A percentile compares a stretch with the other conserved stretches of the same genome.
Evolutionary conservation across 2,329 filamentous ascomycete genomes (phyloP).

Genomic region (Ploettnerulaceae sp.): DNA sequence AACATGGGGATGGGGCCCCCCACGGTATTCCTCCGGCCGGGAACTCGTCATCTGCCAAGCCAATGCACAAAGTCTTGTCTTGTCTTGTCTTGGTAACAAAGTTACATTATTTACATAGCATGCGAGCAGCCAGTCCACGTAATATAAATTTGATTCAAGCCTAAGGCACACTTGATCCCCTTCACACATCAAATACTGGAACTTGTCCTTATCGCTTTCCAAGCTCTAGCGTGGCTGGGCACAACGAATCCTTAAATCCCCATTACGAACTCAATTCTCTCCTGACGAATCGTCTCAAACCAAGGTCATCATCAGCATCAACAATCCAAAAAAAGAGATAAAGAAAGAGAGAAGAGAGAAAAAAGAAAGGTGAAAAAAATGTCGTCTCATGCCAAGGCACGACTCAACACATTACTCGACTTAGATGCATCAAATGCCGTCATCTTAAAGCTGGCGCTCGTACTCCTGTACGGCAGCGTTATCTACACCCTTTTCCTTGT

Average conservation of each 20-base stretch:
- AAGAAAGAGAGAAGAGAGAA: too few relatives aligned
- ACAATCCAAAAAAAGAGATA: background rate
- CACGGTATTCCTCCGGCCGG: background rate
- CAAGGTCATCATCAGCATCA: background rate
- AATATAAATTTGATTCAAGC: background rate
- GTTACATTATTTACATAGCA: background rate
- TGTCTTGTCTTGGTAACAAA: background rate
- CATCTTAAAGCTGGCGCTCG: background rate
- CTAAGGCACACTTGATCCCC: too few relatives aligned
- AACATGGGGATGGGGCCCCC: background rate
- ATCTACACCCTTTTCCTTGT: constrained; percentile 3
- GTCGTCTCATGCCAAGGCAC: too few relatives aligned
- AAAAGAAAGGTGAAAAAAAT: too few relatives aligned
- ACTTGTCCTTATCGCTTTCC: background rate
- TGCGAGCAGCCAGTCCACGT: background rate
- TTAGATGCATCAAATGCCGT: background rate
- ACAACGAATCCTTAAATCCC: background rate
- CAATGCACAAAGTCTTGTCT: background rate
- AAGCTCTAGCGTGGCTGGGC: constrained; percentile 5
- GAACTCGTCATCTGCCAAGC: background rate
- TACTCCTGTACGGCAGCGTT: background rate
- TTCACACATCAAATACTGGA: too few relatives aligned
- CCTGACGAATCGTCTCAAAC: background rate
- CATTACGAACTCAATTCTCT: constrained; percentile 1
- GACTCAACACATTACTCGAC: too few relatives aligned